phyloP scores from a whole-genome alignment of 768 basidiomycete genomes.

The Lentinula sp. region DNA sequence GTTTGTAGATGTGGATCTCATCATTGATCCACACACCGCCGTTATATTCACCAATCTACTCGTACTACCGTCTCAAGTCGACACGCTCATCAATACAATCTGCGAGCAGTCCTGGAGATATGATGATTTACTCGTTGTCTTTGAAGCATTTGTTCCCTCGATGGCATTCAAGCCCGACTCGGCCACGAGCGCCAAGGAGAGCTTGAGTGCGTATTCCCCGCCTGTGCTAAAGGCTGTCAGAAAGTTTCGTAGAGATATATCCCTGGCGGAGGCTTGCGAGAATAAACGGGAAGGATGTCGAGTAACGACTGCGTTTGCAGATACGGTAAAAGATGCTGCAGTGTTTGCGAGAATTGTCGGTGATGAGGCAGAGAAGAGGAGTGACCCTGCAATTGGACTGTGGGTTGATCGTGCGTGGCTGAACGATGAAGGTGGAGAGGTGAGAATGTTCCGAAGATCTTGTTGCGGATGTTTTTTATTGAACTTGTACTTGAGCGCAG shows the following conservation, averaged over 20 bases:
- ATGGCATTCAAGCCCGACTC: constrained; percentile 23
- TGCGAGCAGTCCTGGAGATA: constrained; percentile 60
- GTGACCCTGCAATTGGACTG: constrained; percentile 33
- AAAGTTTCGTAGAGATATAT: constrained; percentile 57
- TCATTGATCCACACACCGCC: constrained; percentile 52
- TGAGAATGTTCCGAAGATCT: constrained; percentile 2
- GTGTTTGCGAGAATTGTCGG: constrained; percentile 50
- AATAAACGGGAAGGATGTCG: constrained; percentile 36
- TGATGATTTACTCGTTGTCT: constrained; percentile 45
- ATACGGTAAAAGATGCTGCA: constrained; percentile 53
- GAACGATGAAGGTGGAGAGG: constrained; percentile 48
- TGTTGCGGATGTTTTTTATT: background rate
- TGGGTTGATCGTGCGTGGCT: constrained; percentile 67
- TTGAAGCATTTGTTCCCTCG: constrained; percentile 60
- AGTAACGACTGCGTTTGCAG: constrained; percentile 58
- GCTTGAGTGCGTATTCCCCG: constrained; percentile 50
- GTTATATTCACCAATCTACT: constrained; percentile 22
- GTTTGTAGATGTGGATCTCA: constrained; percentile 57
- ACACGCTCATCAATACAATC: constrained; percentile 36
- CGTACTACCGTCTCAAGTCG: constrained; percentile 43
- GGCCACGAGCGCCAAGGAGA: constrained; percentile 5
- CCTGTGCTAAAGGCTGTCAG: constrained; percentile 66
- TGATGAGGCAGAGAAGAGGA: constrained; percentile 43
- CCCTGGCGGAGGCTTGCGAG: constrained; percentile 54
- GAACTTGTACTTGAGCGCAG: constrained; percentile 24